A percentile compares a stretch with the other conserved stretches of the same genome.
Evolutionary conservation across 106 monocot genomes (phyloP).

Genomic region (Dioscorea alata): DNA sequence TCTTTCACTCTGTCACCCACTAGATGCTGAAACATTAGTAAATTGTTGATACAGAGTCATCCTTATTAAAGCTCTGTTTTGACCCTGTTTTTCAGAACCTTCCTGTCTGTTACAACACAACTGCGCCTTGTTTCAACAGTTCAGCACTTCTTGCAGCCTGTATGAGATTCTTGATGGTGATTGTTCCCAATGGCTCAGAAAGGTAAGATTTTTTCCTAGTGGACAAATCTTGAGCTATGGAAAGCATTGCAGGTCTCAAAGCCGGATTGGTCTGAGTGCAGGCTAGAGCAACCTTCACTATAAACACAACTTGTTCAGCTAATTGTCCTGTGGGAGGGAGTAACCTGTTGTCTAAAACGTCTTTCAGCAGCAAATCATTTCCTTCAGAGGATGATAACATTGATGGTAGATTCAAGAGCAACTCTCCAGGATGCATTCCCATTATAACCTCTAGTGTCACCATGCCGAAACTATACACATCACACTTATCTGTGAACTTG

Average conservation of each 20-base stretch:
- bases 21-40: too few relatives aligned
- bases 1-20: too few relatives aligned
- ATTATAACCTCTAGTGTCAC: constrained; percentile 28
- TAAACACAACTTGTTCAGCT: constrained; percentile 58
- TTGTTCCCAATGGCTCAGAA: constrained; percentile 28
- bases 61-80: too few relatives aligned
- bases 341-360: constrained; percentile 56
- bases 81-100: too few relatives aligned
- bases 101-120: too few relatives aligned
- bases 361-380: constrained; percentile 28
- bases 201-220: constrained; percentile 31
- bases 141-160: too few relatives aligned
- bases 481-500: constrained; percentile 32
- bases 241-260: constrained; percentile 46
- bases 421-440: constrained; percentile 34
- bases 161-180: constrained; percentile 42
- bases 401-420: constrained; percentile 26
- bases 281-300: constrained; percentile 38
- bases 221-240: constrained; percentile 59
- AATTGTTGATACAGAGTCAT: too few relatives aligned
- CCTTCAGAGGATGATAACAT: constrained; percentile 3
- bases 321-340: constrained; percentile 36
- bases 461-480: constrained; percentile 35
- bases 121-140: too few relatives aligned
- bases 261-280: constrained; percentile 31